These are phyloP conservation scores for Colletotrichum sp. DNA, from an alignment of 2,329 filamentous ascomycete genomes.

Conservation along the genomic window DNA sequence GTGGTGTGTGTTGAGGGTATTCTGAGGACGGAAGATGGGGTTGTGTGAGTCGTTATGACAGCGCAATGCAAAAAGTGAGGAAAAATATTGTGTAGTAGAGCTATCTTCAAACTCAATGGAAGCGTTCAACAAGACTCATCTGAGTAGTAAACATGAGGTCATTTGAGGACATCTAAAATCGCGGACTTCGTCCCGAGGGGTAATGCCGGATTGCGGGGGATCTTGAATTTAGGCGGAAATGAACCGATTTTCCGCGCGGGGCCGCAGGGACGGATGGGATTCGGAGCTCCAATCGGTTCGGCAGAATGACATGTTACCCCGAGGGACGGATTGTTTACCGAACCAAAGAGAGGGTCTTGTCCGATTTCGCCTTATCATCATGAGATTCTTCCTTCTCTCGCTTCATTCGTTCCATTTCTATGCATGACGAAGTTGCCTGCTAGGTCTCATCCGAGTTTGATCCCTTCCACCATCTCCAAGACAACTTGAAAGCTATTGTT, in stretches of 20 bases:
- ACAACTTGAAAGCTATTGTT: background rate
- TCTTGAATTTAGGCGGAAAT: background rate
- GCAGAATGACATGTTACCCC: background rate
- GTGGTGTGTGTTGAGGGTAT: background rate
- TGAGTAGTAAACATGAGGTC: background rate
- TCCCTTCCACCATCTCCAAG: background rate
- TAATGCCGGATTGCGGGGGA: background rate
- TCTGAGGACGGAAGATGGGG: background rate
- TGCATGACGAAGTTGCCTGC: background rate
- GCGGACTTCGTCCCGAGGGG: background rate
- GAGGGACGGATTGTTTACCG: background rate
- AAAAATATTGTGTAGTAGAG: fast-evolving
- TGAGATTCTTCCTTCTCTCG: background rate
- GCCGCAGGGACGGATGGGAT: background rate
- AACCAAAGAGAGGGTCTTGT: background rate
- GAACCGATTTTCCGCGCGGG: background rate
- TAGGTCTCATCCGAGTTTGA: fast-evolving
- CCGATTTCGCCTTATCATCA: background rate
- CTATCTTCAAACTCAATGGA: background rate
- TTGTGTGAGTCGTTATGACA: background rate
- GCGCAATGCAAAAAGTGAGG: background rate
- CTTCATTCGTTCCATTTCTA: background rate
- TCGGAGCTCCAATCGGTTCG: background rate
- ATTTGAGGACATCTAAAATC: background rate
- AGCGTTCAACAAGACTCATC: background rate